Base-by-base conservation (phyloP, 306 rosid genomes). In the Vigna reflexopilosa region DNA sequence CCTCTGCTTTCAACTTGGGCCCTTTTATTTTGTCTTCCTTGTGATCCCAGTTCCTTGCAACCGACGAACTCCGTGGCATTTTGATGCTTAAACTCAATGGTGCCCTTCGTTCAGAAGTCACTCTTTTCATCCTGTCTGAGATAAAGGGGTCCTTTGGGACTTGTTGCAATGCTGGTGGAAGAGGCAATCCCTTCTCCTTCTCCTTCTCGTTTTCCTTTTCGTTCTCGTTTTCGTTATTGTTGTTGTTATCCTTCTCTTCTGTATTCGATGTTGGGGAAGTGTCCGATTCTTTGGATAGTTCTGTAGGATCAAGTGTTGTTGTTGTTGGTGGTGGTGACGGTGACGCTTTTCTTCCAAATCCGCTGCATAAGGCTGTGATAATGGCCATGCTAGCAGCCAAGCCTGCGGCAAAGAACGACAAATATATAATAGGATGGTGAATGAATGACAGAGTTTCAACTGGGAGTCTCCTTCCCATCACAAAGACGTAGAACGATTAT, bases 391-490 rank as follows among this genome's bases (percentile, higher is more conserved):
- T 83, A 0, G 91, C 94, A 0, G 85, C 93, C 47, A 90, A 73
- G 0, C 86, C 86, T 20, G 72, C 83, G 0, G 70, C 91, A 1
- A 90, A 3, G 63, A 94, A 70, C 7, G 89, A 81, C 0, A 87
- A 57, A 1, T 88, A 80, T 2, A 91, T 51, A 47, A 75, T 0
- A 4, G 94, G 91, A 68, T 86, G 91, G 68, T 86, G 90, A 63
- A 81, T 67, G 22, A 88, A 57, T 20, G 57, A 36, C 40, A 51
- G 48, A 24, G 80, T 91, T 75, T 89, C 85, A 75, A 32, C 13
- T 28, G 90, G 88, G 62, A 86, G 48, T 66, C 67, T 89, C 82
- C 97, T 89, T 85, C 95, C 96, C 97, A 91, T 94, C 7, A 70
- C 66, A 67, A 12, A 3, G 38, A 67, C 19, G 15, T 1, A 66